These are phyloP conservation scores for Podila epicladia DNA, from an alignment of 192 early-diverging fungal species.

Conservation along the genomic window DNA sequence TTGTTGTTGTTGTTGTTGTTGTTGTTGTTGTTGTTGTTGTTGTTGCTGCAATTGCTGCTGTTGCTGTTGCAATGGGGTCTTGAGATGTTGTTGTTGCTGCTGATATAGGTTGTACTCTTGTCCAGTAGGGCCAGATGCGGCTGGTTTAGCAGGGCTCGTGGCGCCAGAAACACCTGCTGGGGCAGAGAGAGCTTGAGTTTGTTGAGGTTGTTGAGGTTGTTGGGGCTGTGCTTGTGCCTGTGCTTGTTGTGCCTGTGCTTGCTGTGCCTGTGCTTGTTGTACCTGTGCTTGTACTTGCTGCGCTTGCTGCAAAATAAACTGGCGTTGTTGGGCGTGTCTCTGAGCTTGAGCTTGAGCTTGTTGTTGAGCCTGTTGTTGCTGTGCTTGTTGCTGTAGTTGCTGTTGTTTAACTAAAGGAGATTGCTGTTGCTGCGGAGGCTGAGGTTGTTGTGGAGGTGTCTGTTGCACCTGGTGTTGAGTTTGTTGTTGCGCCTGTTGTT, in stretches of 20 bases:
- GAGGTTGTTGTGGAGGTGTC: not conserved
- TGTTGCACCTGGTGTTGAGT: not conserved
- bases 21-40: constrained; percentile 8
- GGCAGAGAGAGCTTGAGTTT: constrained; percentile 3
- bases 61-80: not conserved
- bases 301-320: not conserved
- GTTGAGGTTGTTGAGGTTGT: not conserved
- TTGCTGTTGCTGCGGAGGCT: constrained; percentile 1
- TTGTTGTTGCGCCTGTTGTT: constrained; percentile 1
- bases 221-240: constrained; percentile 2
- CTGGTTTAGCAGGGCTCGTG: constrained; percentile 15
- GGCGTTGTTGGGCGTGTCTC: not conserved
- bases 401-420: constrained; percentile 8
- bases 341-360: not conserved
- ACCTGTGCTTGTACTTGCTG: constrained; percentile 1
- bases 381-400: constrained; percentile 4
- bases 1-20: constrained; percentile 12
- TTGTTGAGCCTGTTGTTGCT: not conserved
- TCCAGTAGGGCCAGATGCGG: constrained; percentile 9
- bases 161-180: not conserved
- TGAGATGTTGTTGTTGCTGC: constrained; percentile 32
- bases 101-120: constrained; percentile 42
- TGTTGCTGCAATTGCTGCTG: not conserved
- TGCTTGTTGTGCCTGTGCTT: not conserved
- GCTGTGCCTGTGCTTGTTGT: constrained; percentile 1